Evolutionary conservation across 371 early-diverging fungal species (phyloP), one percentile per base, ranked within the genome.

Genomic region (Conidiobolus incongruus): DNA sequence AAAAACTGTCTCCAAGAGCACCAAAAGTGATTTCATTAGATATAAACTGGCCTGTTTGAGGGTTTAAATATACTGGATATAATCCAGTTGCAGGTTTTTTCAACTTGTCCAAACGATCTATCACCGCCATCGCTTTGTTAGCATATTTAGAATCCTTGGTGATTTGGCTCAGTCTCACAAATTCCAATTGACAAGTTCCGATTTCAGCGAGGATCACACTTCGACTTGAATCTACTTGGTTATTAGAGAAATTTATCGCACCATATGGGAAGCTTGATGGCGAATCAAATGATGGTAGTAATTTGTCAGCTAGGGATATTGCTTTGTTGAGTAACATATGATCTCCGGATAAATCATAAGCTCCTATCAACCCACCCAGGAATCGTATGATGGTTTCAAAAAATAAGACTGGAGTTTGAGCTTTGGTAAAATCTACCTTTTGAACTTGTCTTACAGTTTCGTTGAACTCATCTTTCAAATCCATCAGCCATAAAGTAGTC

Each of bases 381-480:
- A 83, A 70, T 0, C 93, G 72, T 35, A 92, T 94, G 12, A 68
- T 72, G 33, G 80, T 73, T 57, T 94, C 95, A 57, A 94, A 94
- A 47, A 70, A 70, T 7, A 48, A 49, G 4, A 38, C 31, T 11
- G 44, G 44, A 1, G n/a, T 28, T 0, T 35, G 44, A 7, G 52
- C 50, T 60, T 57, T 55, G 30, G 59, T 56, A 50, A 62, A 64
- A 22, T 63, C 51, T 35, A 74, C 61, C 8, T 60, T 49, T 20
- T 50, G 42, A n/a, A 87, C 65, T 48, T 60, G 63, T 10, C 61
- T 56, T 32, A 72, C 50, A 4, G 79, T 72, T 28, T 60, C 65
- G 13, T 58, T 51, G 47, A 76, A 79, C 48, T 81, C 82, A 3
- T 70, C 62, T 12, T 60, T 50, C 45, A 83, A 51, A 11, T 69